Percentiles rank a stretch among this genome's conserved stretches.
Conservation (phyloP, 768 basidiomycete genomes). For the Phylloporus arenicola region DNA sequence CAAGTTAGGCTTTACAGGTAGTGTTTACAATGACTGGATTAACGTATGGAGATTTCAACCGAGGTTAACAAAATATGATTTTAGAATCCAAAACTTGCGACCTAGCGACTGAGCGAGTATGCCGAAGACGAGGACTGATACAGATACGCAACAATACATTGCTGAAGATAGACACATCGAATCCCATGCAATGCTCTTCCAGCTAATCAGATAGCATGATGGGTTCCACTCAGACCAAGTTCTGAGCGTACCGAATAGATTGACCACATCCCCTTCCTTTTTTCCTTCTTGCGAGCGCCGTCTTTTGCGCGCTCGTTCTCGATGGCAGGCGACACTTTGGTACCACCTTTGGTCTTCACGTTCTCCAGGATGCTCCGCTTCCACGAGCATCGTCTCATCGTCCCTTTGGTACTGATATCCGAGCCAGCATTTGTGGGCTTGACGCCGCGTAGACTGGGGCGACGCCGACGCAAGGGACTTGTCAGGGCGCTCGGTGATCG, state of each 20-base stretch:
- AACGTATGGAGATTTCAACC: background rate
- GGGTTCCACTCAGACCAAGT: slow-evolving; percentile 12
- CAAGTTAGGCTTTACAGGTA: background rate
- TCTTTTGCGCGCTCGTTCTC: slow-evolving; percentile 12
- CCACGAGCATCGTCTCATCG: slow-evolving; percentile 24
- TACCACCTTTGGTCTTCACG: slow-evolving; percentile 6
- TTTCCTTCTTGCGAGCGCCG: slow-evolving; percentile 13
- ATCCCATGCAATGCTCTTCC: background rate
- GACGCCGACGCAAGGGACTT: slow-evolving; percentile 12
- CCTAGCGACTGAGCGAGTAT: background rate
- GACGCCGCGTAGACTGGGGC: slow-evolving; percentile 10
- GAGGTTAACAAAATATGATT: background rate
- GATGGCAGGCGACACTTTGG: slow-evolving; percentile 7
- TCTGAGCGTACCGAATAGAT: slow-evolving; percentile 28
- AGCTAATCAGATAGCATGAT: slow-evolving; percentile 4
- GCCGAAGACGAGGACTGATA: background rate
- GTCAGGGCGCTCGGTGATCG: background rate
- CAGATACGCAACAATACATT: background rate
- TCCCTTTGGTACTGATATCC: slow-evolving; percentile 13
- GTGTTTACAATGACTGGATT: background rate
- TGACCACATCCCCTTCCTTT: slow-evolving; percentile 24
- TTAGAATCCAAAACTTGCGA: background rate
- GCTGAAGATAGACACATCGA: background rate
- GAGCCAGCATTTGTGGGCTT: slow-evolving; percentile 7
- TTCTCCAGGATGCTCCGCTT: slow-evolving; percentile 22